Evolutionary conservation across 1,284 basidiomycete species (phyloP).

Genomic region (Sutorius eximius): DNA sequence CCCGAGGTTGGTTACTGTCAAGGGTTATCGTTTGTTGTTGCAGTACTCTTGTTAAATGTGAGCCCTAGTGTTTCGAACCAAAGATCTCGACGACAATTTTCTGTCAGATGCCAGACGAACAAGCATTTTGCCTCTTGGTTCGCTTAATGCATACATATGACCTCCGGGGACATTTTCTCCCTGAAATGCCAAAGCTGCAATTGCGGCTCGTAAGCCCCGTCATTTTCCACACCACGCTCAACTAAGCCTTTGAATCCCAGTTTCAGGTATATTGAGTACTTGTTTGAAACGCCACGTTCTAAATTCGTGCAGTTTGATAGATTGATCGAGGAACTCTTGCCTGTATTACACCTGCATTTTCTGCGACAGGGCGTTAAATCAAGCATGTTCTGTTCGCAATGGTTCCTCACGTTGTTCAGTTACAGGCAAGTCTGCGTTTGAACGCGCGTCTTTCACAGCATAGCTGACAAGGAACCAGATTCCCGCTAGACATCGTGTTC

Average conservation of each 20-base stretch:
- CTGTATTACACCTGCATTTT: constrained; percentile 90
- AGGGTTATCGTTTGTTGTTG: constrained; percentile 93
- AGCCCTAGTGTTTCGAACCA: constrained; percentile 26
- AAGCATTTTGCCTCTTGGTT: constrained; percentile 96
- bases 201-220: constrained; percentile 69
- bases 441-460: neutral
- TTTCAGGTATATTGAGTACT: constrained; percentile 41
- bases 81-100: constrained; percentile 5
- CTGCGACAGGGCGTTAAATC: constrained; percentile 92
- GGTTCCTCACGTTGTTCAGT: constrained; percentile 98
- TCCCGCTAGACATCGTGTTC: constrained; percentile 92
- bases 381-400: constrained; percentile 96
- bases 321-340: constrained; percentile 87
- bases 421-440: constrained; percentile 63
- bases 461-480: constrained; percentile 52
- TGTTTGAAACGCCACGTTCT: constrained; percentile 5
- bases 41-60: constrained; percentile 89
- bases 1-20: constrained; percentile 97
- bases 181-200: constrained; percentile 97
- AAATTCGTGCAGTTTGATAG: constrained; percentile 77
- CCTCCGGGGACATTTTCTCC: constrained; percentile 92
- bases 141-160: constrained; percentile 98
- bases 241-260: constrained; percentile 32
- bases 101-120: constrained; percentile 95
- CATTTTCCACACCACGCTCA: neutral